Base-by-base conservation (phyloP, 164 flowering plant genomes). In the Magnolia officinalis region DNA sequence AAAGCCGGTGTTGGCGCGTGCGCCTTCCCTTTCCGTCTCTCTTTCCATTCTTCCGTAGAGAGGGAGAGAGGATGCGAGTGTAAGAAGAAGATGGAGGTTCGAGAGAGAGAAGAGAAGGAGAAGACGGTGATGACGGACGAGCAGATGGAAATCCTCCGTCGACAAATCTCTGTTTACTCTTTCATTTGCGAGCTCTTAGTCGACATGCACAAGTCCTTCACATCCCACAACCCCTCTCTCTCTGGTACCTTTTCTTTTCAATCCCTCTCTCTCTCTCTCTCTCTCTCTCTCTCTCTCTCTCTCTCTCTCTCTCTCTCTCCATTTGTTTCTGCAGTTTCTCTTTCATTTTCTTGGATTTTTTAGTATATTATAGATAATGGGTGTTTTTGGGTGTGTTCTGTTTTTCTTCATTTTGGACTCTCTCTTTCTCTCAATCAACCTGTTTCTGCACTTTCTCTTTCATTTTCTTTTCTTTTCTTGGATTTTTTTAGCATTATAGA, bases 101-200 rank as follows among this genome's bases (percentile, higher is more conserved):
- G 16, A 11, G 61, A 64, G 76, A 67, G 45, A 11, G 20, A 74
- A 59, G 6, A 72, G 55, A 68, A 80, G 82, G 82, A 74, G 51
- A 85, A 85, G 78, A 91, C 85, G 63, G 97, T 94, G 77, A 94
- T 94, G 95, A 94, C 97, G 4, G 98, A 94, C 18, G 98, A 94
- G 76, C 98, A 94, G 79, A 81, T 94, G 88, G 95, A 94, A 77
- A 72, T 89, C n/a, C 86, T 94, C 1, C 75, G 92, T 18, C 82
- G 80, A 26, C 98, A 94, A 84, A 92, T 94, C 70, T 85, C 94
- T 49, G 90, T 85, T 67, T 94, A 91, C 70, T 88, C 93, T 18
- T 80, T 90, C 81, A 91, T 94, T 61, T 92, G 90, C 71, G 91
- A 92, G 55, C 90, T 85, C 75, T 95, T 94, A 59, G 91, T 91